These are phyloP conservation scores for Gossypium longicalyx DNA, from an alignment of 345 rosid species.

Conservation along the genomic window DNA sequence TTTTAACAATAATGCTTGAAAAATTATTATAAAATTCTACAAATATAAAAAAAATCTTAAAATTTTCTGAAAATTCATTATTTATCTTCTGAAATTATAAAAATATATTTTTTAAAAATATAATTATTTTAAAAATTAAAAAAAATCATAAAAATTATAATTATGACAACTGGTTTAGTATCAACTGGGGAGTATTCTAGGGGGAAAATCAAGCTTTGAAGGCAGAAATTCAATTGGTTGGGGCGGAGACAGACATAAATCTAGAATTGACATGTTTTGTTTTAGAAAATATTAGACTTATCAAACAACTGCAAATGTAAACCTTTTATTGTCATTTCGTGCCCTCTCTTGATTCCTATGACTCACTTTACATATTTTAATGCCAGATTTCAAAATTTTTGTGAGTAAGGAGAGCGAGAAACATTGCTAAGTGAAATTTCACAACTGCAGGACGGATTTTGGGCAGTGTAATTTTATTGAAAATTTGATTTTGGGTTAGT, in stretches of 20 bases:
- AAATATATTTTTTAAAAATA: no score
- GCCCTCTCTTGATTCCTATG: background rate
- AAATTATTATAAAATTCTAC: no score
- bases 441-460: conserved; percentile 67
- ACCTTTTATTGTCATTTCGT: conserved; percentile 16
- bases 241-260: conserved; percentile 43
- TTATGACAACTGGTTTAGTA: conserved; percentile 35
- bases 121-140: no score
- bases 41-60: no score
- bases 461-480: conserved; percentile 7
- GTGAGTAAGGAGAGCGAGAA: conserved; percentile 64
- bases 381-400: conserved; percentile 61
- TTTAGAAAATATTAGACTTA: conserved; percentile 30
- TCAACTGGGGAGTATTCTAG: conserved; percentile 44
- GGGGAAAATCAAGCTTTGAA: conserved; percentile 59
- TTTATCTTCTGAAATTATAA: no score
- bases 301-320: conserved; percentile 66
- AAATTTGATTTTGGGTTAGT: background rate
- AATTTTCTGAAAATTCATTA: no score
- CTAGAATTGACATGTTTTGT: conserved; percentile 40
- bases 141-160: no score
- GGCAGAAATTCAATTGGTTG: conserved; percentile 63
- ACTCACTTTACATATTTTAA: conserved; percentile 17
- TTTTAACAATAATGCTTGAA: no score
- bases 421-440: conserved; percentile 57